These are phyloP conservation scores for Iberis pinnata DNA, from an alignment of 345 rosid genomes.

Conservation along the genomic window DNA sequence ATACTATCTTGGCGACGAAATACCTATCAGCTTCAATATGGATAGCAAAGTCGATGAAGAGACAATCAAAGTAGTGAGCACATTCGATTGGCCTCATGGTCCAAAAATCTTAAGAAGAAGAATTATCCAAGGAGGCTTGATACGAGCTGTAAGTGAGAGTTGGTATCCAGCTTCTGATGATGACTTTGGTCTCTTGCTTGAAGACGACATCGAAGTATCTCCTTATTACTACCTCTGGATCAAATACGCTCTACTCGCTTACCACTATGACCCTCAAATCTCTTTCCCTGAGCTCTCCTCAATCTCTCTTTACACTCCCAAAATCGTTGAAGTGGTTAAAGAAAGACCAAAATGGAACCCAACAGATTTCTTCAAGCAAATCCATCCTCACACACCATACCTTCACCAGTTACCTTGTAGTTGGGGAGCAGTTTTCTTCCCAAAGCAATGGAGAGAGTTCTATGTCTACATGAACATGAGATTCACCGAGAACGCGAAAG, in stretches of 20 bases:
- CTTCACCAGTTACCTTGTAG: constrained; percentile 95
- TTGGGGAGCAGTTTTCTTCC: constrained; percentile 99
- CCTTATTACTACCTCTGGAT: constrained; percentile 93
- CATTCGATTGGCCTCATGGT: constrained; percentile 92
- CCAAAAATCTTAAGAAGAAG: constrained; percentile 79
- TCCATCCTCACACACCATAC: constrained; percentile 90
- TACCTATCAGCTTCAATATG: constrained; percentile 87
- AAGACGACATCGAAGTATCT: constrained; percentile 95
- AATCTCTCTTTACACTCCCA: constrained; percentile 86
- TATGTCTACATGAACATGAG: constrained; percentile 99
- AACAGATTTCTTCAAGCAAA: constrained; percentile 70
- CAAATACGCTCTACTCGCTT: constrained; percentile 84
- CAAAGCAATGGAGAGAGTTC: constrained; percentile 97
- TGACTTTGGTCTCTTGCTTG: constrained; percentile 82
- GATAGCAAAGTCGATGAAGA: constrained; percentile 91
- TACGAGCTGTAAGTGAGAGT: constrained; percentile 96
- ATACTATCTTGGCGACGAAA: constrained; percentile 72
- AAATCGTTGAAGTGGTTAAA: constrained; percentile 79
- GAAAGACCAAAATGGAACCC: constrained; percentile 95
- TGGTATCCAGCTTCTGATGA: constrained; percentile 94
- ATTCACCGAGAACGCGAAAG: constrained; percentile 79
- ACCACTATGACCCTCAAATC: constrained; percentile 85
- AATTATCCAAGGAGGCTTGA: constrained; percentile 97
- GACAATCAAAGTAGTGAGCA: constrained; percentile 59
- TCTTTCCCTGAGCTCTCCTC: constrained; percentile 82